A percentile compares a stretch with the other conserved stretches of the same genome.
Evolutionary conservation across 495 filamentous ascomycete species (phyloP).

Genomic region (Aspergillus carlsbadensis): DNA sequence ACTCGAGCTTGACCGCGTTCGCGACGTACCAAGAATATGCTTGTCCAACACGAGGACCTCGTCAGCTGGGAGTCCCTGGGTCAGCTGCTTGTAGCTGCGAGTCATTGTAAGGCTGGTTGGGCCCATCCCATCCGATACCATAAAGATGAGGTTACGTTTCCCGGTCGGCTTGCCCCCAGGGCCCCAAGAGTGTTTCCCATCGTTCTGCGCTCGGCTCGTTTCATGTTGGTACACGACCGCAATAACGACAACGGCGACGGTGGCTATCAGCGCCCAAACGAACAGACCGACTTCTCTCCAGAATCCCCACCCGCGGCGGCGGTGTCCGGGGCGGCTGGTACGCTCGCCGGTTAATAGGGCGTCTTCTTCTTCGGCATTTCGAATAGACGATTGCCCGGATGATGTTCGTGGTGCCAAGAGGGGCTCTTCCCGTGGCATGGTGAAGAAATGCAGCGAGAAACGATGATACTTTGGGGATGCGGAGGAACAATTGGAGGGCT

Average conservation of each 20-base stretch:
- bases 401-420: constrained; percentile 43
- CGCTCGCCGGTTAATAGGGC: constrained; percentile 61
- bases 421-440: constrained; percentile 47
- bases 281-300: constrained; percentile 76
- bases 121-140: constrained; percentile 99
- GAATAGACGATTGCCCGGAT: constrained; percentile 46
- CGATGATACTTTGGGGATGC: neutral
- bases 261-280: constrained; percentile 86
- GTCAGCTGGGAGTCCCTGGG: constrained; percentile 62
- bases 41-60: constrained; percentile 77
- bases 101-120: constrained; percentile 86
- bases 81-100: constrained; percentile 72
- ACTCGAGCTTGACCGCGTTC: constrained; percentile 77
- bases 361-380: constrained; percentile 59
- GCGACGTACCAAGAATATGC: constrained; percentile 83
- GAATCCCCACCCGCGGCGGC: constrained; percentile 45
- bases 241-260: constrained; percentile 70
- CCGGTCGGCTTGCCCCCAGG: constrained; percentile 55
- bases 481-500: neutral
- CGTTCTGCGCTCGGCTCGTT: constrained; percentile 31
- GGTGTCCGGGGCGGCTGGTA: constrained; percentile 26
- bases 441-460: neutral
- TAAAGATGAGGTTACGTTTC: constrained; percentile 93
- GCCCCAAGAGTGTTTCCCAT: constrained; percentile 30
- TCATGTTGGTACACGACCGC: constrained; percentile 73